Conservation (phyloP, 805 yeast species). For the Komagataella pseudopastoris region DNA sequence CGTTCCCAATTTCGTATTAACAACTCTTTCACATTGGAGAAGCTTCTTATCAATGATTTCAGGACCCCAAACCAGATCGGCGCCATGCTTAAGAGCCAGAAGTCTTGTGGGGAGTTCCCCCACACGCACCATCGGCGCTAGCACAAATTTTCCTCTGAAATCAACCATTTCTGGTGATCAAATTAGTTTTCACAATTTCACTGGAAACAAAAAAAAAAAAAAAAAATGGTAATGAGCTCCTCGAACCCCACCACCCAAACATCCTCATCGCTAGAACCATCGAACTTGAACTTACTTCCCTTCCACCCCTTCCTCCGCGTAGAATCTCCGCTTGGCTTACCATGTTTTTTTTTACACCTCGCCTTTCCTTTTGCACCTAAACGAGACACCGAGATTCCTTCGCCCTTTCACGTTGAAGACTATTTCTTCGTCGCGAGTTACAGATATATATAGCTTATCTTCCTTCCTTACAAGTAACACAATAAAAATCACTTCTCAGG, state of each 20-base stretch:
- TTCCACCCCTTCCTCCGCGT: background rate
- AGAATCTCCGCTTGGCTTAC: background rate
- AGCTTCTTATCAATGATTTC: constrained; percentile 85
- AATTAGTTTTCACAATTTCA: background rate
- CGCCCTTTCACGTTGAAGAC: no score
- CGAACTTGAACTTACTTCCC: background rate
- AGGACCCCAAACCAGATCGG: constrained; percentile 94
- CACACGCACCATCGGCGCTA: constrained; percentile 95
- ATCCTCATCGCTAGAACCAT: background rate
- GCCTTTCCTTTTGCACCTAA: no score
- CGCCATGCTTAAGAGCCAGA: constrained; percentile 70
- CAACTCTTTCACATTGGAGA: constrained; percentile 50
- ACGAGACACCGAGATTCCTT: no score
- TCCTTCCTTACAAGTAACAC: background rate
- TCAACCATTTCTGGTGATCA: constrained; percentile 31
- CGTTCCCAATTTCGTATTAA: constrained; percentile 42
- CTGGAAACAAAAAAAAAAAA: background rate
- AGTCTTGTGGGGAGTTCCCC: constrained; percentile 90
- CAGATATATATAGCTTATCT: background rate
- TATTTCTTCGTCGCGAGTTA: background rate
- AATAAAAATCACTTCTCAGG: background rate
- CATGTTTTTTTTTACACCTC: no score
- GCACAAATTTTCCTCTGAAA: constrained; percentile 65
- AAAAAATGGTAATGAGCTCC: constrained; percentile 7
- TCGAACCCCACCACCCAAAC: background rate